These are phyloP conservation scores for Solanum habrochaites DNA, from an alignment of 257 asterid species.

Conservation along the genomic window DNA sequence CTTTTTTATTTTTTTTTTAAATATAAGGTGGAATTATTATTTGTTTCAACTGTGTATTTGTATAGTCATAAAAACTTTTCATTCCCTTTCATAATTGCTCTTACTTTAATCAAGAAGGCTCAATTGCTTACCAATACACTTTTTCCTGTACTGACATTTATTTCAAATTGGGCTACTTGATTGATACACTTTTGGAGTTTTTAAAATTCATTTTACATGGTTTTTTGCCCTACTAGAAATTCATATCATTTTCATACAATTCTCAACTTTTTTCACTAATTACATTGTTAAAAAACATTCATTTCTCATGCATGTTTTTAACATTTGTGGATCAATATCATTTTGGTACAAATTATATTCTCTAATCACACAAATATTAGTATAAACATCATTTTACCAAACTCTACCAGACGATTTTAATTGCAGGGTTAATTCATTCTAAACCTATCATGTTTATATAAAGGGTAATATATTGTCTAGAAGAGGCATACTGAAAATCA, in stretches of 20 bases:
- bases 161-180: neutral
- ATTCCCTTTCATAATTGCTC: neutral
- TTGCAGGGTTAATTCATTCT: neutral
- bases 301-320: neutral
- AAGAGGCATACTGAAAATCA: neutral
- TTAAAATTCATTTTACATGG: neutral
- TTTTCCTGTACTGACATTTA: neutral
- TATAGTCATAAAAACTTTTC: neutral
- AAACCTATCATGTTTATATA: too few species aligned
- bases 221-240: neutral
- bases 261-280: neutral
- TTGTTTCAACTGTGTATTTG: neutral
- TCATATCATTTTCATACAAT: neutral
- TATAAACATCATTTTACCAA: neutral
- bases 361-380: neutral
- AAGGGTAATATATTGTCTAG: neutral
- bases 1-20: neutral
- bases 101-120: neutral
- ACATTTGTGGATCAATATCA: neutral
- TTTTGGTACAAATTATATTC: neutral
- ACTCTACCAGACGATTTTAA: neutral
- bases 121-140: neutral
- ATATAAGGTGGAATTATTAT: neutral
- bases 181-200: neutral
- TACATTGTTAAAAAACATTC: neutral